Evolutionary conservation across 2,329 filamentous ascomycete species (phyloP), one percentile per base, ranked within the genome.

Genomic region (Calonectria pauciramosa): DNA sequence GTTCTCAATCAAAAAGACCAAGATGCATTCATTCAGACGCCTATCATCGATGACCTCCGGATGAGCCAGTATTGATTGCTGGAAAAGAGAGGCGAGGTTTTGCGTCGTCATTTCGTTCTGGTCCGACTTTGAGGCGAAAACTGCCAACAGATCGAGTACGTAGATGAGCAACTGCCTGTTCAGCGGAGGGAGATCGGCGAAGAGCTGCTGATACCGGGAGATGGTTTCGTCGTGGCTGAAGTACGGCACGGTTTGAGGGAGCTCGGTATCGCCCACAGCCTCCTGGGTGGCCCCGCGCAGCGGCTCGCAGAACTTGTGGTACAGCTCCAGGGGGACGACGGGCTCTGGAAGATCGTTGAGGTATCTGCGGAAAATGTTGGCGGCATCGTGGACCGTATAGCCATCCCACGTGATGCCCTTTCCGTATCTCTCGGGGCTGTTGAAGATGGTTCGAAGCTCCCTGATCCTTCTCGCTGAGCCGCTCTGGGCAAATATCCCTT

Each of bases 391-490:
- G 49, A 99, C 97, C 0, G 97, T 99, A 84, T 98, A 99, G 59
- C 96, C 97, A 59, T 95, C 94, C 97, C 97, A 99, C 80, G 98
- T 94, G 34, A 99, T 90, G 20, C 97, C 97, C 86, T 99, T 99
- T 69, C 97, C 97, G 84, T 98, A 99, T 80, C 96, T 91, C 81
- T 98, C 95, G 51, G 97, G 96, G 0, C 96, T 98, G 85, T 99
- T 95, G 85, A 99, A 99, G 4, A 95, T 91, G 32, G 91, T 92
- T 85, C 97, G 96, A 32, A 99, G 91, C 84, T 99, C 96, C 85
- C 99, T 99, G 87, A 99, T 99, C 75, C 97, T 94, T 87, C 98
- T 99, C 83, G 98, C 96, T 44, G 97, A 99, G 65, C 97, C 97
- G 83, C 94, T 98, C 56, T 99, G 89, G 59, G 97, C 95, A 83